Percentiles rank a stretch among this genome's conserved stretches.
Conservation (phyloP, 345 rosid species). For the Crucihimalaya himalaica region DNA sequence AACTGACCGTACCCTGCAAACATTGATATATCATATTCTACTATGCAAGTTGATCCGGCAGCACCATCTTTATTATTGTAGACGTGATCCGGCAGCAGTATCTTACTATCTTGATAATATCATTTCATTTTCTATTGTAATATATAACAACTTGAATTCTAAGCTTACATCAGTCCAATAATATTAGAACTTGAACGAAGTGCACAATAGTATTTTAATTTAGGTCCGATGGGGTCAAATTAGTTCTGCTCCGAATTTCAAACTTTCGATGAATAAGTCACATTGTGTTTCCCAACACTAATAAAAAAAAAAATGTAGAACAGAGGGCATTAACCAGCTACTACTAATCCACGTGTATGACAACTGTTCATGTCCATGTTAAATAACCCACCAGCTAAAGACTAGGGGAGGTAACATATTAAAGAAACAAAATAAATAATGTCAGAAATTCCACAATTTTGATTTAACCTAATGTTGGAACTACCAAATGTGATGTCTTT, state of each 20-base stretch:
- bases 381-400: neutral
- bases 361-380: slow-evolving; percentile 25
- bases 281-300: slow-evolving; percentile 11
- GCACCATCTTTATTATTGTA: slow-evolving; percentile 11
- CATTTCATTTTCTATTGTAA: neutral
- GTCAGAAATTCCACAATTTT: neutral
- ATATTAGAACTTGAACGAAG: slow-evolving; percentile 13
- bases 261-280: slow-evolving; percentile 17
- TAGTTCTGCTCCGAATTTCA: slow-evolving; percentile 17
- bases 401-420: neutral
- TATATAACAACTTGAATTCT: slow-evolving; percentile 19
- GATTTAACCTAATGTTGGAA: neutral
- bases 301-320: neutral
- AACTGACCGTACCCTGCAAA: neutral
- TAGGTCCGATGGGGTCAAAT: slow-evolving; percentile 22
- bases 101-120: slow-evolving; percentile 12
- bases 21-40: neutral
- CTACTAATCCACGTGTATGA: slow-evolving; percentile 25
- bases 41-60: slow-evolving; percentile 13
- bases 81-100: slow-evolving; percentile 26
- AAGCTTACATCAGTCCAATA: slow-evolving; percentile 15
- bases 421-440: neutral
- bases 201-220: slow-evolving; percentile 17
- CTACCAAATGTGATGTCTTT: neutral
- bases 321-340: slow-evolving; percentile 16